Conservation (phyloP, 2,329 filamentous ascomycete genomes). For the Ceratocystis huliohia region DNA sequence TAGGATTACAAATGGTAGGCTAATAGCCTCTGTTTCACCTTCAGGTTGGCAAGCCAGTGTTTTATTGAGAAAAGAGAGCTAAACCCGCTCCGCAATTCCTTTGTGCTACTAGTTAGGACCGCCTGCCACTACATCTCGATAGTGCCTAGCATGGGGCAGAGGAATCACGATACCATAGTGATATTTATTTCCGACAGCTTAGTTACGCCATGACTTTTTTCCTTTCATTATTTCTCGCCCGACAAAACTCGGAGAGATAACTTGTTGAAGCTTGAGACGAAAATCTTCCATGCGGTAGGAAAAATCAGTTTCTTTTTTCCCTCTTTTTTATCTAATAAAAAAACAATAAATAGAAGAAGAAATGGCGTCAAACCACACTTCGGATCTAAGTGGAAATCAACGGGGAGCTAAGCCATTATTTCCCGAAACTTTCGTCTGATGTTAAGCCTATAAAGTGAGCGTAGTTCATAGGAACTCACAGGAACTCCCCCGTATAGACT, state of each 20-base stretch:
- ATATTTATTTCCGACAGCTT: not conserved
- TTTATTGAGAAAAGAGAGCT: not conserved
- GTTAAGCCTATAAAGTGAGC: not conserved
- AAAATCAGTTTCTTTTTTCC: too few species aligned
- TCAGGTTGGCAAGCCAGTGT: conserved; percentile 7
- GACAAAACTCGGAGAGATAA: not conserved
- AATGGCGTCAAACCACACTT: not conserved
- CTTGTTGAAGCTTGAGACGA: not conserved
- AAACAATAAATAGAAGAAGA: not conserved
- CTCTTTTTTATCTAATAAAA: too few species aligned
- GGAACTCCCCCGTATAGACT: not conserved
- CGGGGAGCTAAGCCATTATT: not conserved
- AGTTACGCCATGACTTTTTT: not conserved
- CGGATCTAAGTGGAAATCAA: conserved; percentile 5
- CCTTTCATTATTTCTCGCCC: too few species aligned
- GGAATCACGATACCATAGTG: not conserved
- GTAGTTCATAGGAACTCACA: not conserved
- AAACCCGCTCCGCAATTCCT: not conserved
- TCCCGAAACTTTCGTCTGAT: conserved; percentile 8
- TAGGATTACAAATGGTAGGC: not conserved
- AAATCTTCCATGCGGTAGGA: not conserved
- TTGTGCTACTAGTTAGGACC: not conserved
- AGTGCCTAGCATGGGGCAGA: not conserved
- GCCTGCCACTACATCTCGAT: not conserved
- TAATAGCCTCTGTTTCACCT: conserved; percentile 8